Base-by-base conservation (phyloP, 2,329 filamentous ascomycete species). In the Ophiostoma piceae region DNA sequence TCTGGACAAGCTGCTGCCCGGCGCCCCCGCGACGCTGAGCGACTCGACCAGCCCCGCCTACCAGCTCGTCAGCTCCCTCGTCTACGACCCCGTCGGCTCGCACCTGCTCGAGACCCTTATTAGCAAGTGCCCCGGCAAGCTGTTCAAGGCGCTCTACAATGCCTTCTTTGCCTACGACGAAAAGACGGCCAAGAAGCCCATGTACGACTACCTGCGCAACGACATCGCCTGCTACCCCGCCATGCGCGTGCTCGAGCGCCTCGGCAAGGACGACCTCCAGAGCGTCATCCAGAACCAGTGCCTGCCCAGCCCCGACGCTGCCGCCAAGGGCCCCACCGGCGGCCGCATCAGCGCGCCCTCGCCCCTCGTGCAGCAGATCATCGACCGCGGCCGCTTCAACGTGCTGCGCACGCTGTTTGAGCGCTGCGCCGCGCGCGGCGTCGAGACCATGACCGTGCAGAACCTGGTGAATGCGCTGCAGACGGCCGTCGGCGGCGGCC, bases 61-160 rank as follows among this genome's bases (percentile, higher is more conserved):
- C 12, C 83, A 85, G 19, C 97, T 98, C 77, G 85, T 98, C 77
- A 93, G 91, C 75, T 89, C 91, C 70, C 86, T 98, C 77, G 83
- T 97, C 35, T 98, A 97, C 79, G 93, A 98, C 76, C 85, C 90
- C 1, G 89, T 98, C 68, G 95, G 95, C 19, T 97, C 94, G 3
- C 90, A 94, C 64, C 84, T 99, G 1, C 84, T 98, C 29, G 95
- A 99, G 80, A 92, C 90, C 0, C 89, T 99, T 73, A 87, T 97
- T 73, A 86, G 88, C 35, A 85, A 90, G 76, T 88, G 90, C 19
- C 93, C 95, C 0, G 93, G 92, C 62, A 97, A 95, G 79, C 81
- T 93, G 43, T 99, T 98, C 86, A 97, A 97, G 79, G 86, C 88
- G 16, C 84, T 99, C 6, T 94, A 96, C 80, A 87, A 85, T 71